Evolutionary conservation across 306 rosid species (phyloP), one percentile per base, ranked within the genome.

Genomic region (Malus orientalis): DNA sequence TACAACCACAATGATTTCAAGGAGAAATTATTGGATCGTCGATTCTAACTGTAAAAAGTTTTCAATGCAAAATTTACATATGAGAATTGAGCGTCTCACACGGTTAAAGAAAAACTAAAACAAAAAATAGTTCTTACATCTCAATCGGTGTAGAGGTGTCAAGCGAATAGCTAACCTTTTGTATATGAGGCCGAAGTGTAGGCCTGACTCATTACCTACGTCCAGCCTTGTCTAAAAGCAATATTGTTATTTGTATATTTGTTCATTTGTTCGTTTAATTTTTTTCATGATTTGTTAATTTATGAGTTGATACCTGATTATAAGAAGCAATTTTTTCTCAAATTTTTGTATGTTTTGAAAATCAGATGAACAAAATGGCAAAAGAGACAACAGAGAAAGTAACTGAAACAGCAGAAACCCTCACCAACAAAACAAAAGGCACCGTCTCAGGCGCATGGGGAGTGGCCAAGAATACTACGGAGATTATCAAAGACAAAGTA

Each of bases 301-400:
- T 49, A 49, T 71, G 36, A 53, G 45, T 19, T 51, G 64, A 47
- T 47, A 47, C 3, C 2, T 49, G 55, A 69, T 5, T 25, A 42
- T 18, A 49, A 14, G 11, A 54, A 23, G 12, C 14, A 33, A 49
- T 47, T 15, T 30, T 1, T 73, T 42, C 8, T 44, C 59, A 30
- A 32, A 49, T 3, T 71, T 53, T 14, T 18, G 58, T 7, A 11
- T 30, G 30, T 76, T 55, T 32, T 68, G 67, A 51, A 45, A 23
- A 47, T 59, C 36, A 86, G 89, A 67, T 84, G 45, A 63, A 49
- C 54, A 73, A 82, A 74, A 27, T 83, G 81, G 86, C 87, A 1
- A 84, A 82, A 59, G 76, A 87, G 2, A 80, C 86, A 16, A 71
- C 84, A 6, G 87, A 70, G 27, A 88, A 86, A 66, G 85, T 88